Evolutionary conservation across 164 flowering plant species (phyloP), one percentile per base, ranked within the genome.

Genomic region (Umbellularia californica): DNA sequence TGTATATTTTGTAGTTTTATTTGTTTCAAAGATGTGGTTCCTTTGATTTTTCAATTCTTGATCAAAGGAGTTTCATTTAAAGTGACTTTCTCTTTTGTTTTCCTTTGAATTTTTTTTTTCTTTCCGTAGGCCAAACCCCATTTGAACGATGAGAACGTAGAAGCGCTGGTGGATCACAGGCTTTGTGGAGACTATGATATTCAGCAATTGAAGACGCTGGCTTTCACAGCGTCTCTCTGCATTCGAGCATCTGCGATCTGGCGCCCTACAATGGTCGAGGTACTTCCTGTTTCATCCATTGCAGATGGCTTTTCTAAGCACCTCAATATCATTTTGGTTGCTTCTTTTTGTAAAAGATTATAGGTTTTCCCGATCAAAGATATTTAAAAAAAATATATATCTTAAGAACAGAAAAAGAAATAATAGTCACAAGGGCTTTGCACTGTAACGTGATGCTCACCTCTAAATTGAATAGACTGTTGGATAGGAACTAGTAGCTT

Each of bases 191-290:
- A 79, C 47, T 93, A 85, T 64, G 90, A 92, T 76, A 71, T 58
- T 17, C 55, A 78, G 41, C 88, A 93, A 79, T 79, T 90, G 67
- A 79, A 82, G 66, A 82, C 87, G 67, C 82, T 93, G 50, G 87
- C 89, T 50, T 86, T 88, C 74, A 89, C 89, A 2, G 97, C 97
- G 22, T 92, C 99, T 60, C 87, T 93, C 2, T 93, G 99, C 84
- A 87, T 89, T 64, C 83, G 98, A 62, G 74, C 93, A 14, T 89
- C 97, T 13, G 77, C 99, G n/a, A 69, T 77, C 5, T 93, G 95
- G 95, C 91, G 98, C 20, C 99, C 98, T 0, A 83, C 92, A 70
- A 95, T 93, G 90, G 88, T 77, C 70, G 89, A 95, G 97, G 99
- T 95, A 84, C 47, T 74, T 25, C 22, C 41, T 22, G 30, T 7